Evolutionary conservation across 306 rosid genomes (phyloP), one percentile per base, ranked within the genome.

Genomic region (Abrus precatorius): DNA sequence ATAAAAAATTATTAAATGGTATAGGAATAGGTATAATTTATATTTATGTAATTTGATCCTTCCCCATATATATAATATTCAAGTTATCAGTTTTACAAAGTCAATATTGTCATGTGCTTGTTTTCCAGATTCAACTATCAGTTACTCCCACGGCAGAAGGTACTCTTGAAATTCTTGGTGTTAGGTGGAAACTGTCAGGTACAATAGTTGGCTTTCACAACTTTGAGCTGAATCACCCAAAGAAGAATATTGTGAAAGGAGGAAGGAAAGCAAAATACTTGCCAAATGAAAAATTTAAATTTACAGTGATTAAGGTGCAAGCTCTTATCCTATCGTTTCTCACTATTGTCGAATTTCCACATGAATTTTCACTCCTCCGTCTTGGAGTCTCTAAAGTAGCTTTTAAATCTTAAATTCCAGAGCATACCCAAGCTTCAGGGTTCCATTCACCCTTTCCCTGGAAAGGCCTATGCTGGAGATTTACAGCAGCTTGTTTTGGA

Each of bases 401-500:
- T 57, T 70, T 80, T 74, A 62, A 9, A 38, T 67, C 74, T 5
- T 2, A 65, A 86, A 83, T 74, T 72, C 77, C 94, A 95, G 99
- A 91, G 90, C 80, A 83, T 93, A 81, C 99, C 99, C 69, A 95
- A 89, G 85, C 87, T 95, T 45, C 94, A 89, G 84, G 99, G 98
- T 76, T 82, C 77, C 49, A 80, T 96, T 83, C 85, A 75, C 62
- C 75, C 91, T 48, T 85, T 93, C 74, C 97, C 99, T 61, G 83
- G 68, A 85, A 87, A 88, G 68, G 90, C 91, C 65, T 87, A 87
- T 86, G 92, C 92, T 27, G 99, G 99, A 83, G 98, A 93, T 84
- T 61, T 93, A 71, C 88, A 69, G 65, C 84, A 83, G 32, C 94
- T 92, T 83, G 94, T 89, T 85, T 86, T 96, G 77, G 94, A 93